Evolutionary conservation across 148 eudicot genomes (phyloP).

Genomic region (Cornus kousa): DNA sequence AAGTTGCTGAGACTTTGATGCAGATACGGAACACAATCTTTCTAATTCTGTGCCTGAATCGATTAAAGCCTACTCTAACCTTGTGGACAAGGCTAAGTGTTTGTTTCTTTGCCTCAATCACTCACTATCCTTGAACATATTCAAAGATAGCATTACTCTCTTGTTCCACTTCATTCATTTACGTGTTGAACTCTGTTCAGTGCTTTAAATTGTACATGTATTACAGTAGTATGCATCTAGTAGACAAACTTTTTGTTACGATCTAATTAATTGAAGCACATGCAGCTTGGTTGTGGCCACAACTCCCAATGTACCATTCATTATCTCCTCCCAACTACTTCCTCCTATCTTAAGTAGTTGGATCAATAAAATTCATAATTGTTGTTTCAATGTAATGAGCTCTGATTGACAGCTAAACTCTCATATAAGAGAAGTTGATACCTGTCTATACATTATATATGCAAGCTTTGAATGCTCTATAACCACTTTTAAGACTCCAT

Average conservation of each 20-base stretch:
- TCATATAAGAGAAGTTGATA: background rate
- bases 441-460: background rate
- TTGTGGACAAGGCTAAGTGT: too few relatives aligned
- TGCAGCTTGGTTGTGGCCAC: background rate
- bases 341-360: background rate
- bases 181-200: background rate
- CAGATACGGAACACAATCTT: too few relatives aligned
- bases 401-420: background rate
- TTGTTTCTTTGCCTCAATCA: too few relatives aligned
- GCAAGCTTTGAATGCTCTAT: constrained; percentile 14
- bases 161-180: background rate
- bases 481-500: constrained; percentile 18
- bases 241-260: background rate
- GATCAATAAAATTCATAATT: background rate
- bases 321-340: constrained; percentile 1
- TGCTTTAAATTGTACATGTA: background rate
- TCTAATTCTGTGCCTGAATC: too few relatives aligned
- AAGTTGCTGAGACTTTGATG: too few relatives aligned
- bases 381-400: background rate
- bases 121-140: too few relatives aligned
- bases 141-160: too few relatives aligned
- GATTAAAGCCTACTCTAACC: too few relatives aligned
- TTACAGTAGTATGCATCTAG: background rate
- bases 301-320: background rate
- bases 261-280: background rate